A percentile compares a stretch with the other conserved stretches of the same genome.
phyloP scores from a whole-genome alignment of 805 yeast species.

The Vanderwaltozyma verrucispora region DNA sequence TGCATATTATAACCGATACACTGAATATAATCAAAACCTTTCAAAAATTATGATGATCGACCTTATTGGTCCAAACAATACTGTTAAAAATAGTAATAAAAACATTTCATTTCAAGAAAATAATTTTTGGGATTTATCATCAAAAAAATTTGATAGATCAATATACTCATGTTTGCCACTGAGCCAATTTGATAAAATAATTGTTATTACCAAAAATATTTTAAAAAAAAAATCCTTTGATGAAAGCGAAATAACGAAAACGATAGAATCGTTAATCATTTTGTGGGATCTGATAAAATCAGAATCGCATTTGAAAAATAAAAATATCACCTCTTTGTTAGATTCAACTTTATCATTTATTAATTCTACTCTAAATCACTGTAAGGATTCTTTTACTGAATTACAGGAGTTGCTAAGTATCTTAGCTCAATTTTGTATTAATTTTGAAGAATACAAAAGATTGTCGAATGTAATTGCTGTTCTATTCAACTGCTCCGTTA shows the following conservation, averaged over 20 bases:
- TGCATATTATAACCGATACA: constrained; percentile 14
- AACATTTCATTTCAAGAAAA: not conserved
- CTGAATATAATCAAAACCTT: constrained; percentile 6
- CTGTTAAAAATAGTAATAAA: too few species aligned
- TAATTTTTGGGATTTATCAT: not conserved
- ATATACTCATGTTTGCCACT: not conserved
- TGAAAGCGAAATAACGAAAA: not conserved
- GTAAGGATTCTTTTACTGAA: not conserved
- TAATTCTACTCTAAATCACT: constrained; percentile 8
- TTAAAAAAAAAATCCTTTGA: not conserved
- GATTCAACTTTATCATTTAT: constrained; percentile 16
- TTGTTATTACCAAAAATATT: not conserved
- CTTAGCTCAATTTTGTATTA: constrained; percentile 13
- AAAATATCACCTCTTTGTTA: constrained; percentile 4
- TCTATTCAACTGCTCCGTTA: constrained; percentile 19
- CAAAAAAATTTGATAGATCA: not conserved
- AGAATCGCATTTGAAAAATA: constrained; percentile 4
- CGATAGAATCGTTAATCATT: constrained; percentile 1
- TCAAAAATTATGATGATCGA: constrained; percentile 16
- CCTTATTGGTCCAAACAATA: not conserved
- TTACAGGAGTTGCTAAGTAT: constrained; percentile 3
- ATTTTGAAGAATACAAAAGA: constrained; percentile 10
- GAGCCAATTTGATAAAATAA: constrained; percentile 1
- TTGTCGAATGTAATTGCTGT: constrained; percentile 20
- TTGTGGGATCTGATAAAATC: constrained; percentile 7